Percentiles rank a stretch among this genome's conserved stretches.
These are phyloP conservation scores for Sporothrix mexicana DNA, from an alignment of 2,329 filamentous ascomycete species.

Conservation along the genomic window DNA sequence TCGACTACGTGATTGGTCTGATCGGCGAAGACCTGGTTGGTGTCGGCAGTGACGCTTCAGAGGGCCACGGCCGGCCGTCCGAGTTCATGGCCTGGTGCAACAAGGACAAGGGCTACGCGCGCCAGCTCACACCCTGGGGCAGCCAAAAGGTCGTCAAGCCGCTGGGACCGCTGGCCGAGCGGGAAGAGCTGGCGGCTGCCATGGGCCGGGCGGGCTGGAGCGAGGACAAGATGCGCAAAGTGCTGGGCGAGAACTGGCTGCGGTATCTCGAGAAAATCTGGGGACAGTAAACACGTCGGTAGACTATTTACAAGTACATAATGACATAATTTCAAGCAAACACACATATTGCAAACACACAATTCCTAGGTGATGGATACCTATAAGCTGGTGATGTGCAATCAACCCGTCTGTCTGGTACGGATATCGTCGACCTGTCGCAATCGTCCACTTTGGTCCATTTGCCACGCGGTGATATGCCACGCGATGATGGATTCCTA, in stretches of 20 bases:
- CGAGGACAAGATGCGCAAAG: conserved; percentile 48
- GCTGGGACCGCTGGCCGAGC: conserved; percentile 46
- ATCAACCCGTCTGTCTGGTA: too few species aligned
- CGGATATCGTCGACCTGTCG: not conserved
- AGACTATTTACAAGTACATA: not conserved
- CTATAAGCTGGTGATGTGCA: too few species aligned
- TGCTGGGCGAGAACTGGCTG: conserved; percentile 50
- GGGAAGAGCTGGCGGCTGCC: conserved; percentile 45
- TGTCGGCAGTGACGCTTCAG: conserved; percentile 48
- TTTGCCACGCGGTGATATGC: not conserved
- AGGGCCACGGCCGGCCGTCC: conserved; percentile 48
- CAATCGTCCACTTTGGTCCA: not conserved
- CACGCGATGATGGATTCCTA: not conserved
- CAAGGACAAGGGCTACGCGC: conserved; percentile 49
- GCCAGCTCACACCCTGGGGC: conserved; percentile 49
- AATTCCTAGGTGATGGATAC: too few species aligned
- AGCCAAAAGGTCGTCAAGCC: conserved; percentile 50
- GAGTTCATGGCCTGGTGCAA: conserved; percentile 52
- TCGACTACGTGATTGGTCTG: conserved; percentile 48
- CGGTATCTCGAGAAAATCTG: conserved; percentile 47
- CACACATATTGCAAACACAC: not conserved
- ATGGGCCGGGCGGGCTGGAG: conserved; percentile 49
- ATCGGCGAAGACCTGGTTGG: conserved; percentile 48
- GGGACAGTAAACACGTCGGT: conserved; percentile 27
- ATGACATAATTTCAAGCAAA: not conserved